Evolutionary conservation across 768 basidiomycete genomes (phyloP).

Genomic region (Rhizopogon vinicolor): DNA sequence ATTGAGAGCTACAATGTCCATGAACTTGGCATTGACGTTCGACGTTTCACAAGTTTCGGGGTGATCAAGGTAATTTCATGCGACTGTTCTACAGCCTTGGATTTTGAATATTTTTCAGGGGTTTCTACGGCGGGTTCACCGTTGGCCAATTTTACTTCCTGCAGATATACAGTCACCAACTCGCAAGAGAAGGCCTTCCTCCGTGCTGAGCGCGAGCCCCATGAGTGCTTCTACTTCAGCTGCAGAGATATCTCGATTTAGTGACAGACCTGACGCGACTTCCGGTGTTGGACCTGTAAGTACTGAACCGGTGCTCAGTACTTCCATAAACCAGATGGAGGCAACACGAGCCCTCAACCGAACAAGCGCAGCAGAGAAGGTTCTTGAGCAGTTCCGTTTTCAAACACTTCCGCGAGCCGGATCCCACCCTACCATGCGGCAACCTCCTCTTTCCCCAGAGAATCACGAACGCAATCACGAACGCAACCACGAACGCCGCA

Average conservation of each 20-base stretch:
- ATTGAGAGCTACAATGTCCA: conserved; percentile 73
- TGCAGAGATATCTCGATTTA: conserved; percentile 10
- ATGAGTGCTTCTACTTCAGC: not conserved
- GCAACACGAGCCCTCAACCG: conserved; percentile 34
- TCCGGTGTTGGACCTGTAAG: conserved; percentile 13
- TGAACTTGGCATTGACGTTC: conserved; percentile 75
- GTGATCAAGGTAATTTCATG: conserved; percentile 74
- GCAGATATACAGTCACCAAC: conserved; percentile 26
- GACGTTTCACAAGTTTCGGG: conserved; percentile 95
- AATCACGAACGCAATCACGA: conserved; percentile 4
- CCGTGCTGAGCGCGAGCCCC: not conserved
- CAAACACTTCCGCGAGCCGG: conserved; percentile 49
- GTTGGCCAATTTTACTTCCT: conserved; percentile 78
- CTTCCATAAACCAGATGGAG: conserved; percentile 31
- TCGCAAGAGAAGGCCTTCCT: conserved; percentile 22
- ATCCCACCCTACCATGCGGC: conserved; percentile 8
- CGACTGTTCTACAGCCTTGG: not conserved
- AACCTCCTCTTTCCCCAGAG: conserved; percentile 17
- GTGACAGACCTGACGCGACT: conserved; percentile 20
- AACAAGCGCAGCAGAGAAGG: conserved; percentile 64
- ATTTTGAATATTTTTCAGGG: conserved; percentile 42
- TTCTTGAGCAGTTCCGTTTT: conserved; percentile 59
- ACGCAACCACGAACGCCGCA: conserved; percentile 12
- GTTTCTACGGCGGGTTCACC: conserved; percentile 87
- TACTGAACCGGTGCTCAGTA: conserved; percentile 16